Base-by-base conservation (phyloP, 257 asterid species). In the Solanum lycopersicoides region DNA sequence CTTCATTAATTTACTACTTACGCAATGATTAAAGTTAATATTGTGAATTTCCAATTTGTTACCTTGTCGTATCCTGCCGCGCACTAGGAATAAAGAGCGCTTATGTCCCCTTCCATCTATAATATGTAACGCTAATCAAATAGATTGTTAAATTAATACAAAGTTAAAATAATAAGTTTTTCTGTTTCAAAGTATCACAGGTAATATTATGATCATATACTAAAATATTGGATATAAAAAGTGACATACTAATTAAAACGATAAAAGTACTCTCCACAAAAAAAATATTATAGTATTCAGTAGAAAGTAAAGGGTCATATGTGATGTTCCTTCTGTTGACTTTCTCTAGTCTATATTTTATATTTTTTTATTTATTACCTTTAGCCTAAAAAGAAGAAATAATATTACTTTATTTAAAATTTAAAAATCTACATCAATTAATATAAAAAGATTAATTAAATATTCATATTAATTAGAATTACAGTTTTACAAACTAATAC, bases 1-100 rank as follows among this genome's bases (percentile, higher is more conserved):
- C 68, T 53, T 74, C n/a, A 76, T 50, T 68, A 68, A 7, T 68
- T 28, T 6, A 30, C 3, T 44, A 63, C 80, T 84, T 44, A 87
- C 5, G 86, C 86, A 87, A 89, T 90, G 86, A 89, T 90, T 88
- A 89, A 87, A 85, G 89, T 47, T 47, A 80, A 30, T 74, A 10
- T 9, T 35, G 68, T 80, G 42, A 80, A 63, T 63, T 9, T 30
- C 68, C 82, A 74, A 74, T 45, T 80, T 47, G 68, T 80, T 30
- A 9, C 30, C 30, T 45, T 80, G 85, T 47, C 68, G n/a, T 80
- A 80, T 80, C 85, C 37, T 80, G 85, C 68, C 85, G 68, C 85
- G 68, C 85, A 47, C 68, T 15, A 47, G 15, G 63, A 25, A 44
- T 25, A 14, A 12, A 18, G n/a, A 44, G 83, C 4, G 63, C 4